A percentile compares a stretch with the other conserved stretches of the same genome.
phyloP scores from a whole-genome alignment of 805 yeast genomes.

The Yamadazyma kitorensis region DNA sequence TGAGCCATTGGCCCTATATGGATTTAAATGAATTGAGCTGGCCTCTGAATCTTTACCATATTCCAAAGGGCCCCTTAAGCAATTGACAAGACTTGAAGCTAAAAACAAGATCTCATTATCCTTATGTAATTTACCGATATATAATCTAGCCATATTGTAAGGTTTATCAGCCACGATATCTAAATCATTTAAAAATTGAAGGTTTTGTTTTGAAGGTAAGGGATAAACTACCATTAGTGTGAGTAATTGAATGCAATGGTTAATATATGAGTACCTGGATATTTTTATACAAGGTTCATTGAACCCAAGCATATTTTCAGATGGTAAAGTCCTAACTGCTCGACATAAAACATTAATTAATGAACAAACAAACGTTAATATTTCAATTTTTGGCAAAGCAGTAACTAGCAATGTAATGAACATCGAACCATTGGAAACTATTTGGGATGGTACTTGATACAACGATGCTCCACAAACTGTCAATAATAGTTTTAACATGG shows the following conservation, averaged over 20 bases:
- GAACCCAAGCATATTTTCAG: slow-evolving; percentile 45
- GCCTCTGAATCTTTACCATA: slow-evolving; percentile 12
- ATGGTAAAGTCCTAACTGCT: slow-evolving; percentile 36
- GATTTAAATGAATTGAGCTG: slow-evolving; percentile 9
- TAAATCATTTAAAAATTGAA: background rate
- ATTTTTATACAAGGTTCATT: slow-evolving; percentile 20
- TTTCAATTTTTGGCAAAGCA: slow-evolving; percentile 46
- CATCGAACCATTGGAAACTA: slow-evolving; percentile 55
- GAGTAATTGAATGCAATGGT: slow-evolving; percentile 60
- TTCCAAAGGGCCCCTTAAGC: slow-evolving; percentile 46
- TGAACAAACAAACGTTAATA: slow-evolving; percentile 60
- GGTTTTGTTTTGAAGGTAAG: slow-evolving; percentile 38
- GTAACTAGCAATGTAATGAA: slow-evolving; percentile 57
- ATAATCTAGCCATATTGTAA: slow-evolving; percentile 47
- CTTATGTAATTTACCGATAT: slow-evolving; percentile 52
- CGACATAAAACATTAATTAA: slow-evolving; percentile 62
- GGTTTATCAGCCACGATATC: slow-evolving; percentile 27
- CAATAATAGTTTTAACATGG: slow-evolving; percentile 59
- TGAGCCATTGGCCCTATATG: slow-evolving; percentile 12
- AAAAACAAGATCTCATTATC: slow-evolving; percentile 54
- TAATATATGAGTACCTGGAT: slow-evolving; percentile 46
- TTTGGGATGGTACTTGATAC: slow-evolving; percentile 43
- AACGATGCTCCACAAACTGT: slow-evolving; percentile 60
- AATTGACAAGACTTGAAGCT: slow-evolving; percentile 44
- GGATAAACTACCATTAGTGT: slow-evolving; percentile 62